A percentile compares a stretch with the other conserved stretches of the same genome.
phyloP scores from a whole-genome alignment of 2,329 filamentous ascomycete species.

The Neonectria neomacrospora region DNA sequence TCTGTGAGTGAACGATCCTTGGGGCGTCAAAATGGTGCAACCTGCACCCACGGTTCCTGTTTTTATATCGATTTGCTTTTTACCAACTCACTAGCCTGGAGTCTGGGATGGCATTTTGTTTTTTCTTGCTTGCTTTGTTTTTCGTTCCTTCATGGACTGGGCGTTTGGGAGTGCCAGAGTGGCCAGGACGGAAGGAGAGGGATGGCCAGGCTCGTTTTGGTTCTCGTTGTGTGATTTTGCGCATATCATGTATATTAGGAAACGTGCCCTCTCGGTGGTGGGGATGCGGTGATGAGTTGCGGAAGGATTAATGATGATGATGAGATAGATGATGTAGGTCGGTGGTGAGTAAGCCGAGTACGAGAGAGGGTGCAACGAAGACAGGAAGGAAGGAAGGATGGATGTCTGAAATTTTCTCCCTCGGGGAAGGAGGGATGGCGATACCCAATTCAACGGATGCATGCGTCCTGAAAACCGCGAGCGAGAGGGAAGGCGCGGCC shows the following conservation, averaged over 20 bases:
- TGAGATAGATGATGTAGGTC: slow-evolving; percentile 14
- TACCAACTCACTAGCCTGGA: slow-evolving; percentile 36
- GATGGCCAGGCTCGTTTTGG: slow-evolving; percentile 26
- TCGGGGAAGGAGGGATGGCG: slow-evolving; percentile 41
- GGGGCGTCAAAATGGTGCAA: slow-evolving; percentile 18
- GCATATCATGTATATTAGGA: slow-evolving; percentile 33
- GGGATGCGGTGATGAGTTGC: slow-evolving; percentile 6
- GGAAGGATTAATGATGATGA: slow-evolving; percentile 18
- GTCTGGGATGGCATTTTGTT: slow-evolving; percentile 37
- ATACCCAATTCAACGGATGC: slow-evolving; percentile 40
- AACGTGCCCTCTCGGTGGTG: slow-evolving; percentile 10
- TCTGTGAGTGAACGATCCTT: slow-evolving; percentile 33
- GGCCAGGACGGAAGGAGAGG: slow-evolving; percentile 21
- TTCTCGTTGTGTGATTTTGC: slow-evolving; percentile 23
- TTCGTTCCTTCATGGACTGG: slow-evolving; percentile 34
- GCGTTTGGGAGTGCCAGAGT: slow-evolving; percentile 36
- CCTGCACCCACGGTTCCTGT: slow-evolving; percentile 11
- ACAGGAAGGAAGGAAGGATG: slow-evolving; percentile 22
- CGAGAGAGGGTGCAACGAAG: slow-evolving; percentile 5
- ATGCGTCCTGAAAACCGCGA: slow-evolving; percentile 24
- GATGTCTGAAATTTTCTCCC: slow-evolving; percentile 32
- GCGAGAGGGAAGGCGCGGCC: slow-evolving; percentile 18
- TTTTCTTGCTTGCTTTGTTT: slow-evolving; percentile 30
- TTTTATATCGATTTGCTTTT: slow-evolving; percentile 26
- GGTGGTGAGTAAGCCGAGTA: not conserved